These are phyloP conservation scores for Vararia minispora DNA, from an alignment of 768 basidiomycete genomes.

Conservation along the genomic window DNA sequence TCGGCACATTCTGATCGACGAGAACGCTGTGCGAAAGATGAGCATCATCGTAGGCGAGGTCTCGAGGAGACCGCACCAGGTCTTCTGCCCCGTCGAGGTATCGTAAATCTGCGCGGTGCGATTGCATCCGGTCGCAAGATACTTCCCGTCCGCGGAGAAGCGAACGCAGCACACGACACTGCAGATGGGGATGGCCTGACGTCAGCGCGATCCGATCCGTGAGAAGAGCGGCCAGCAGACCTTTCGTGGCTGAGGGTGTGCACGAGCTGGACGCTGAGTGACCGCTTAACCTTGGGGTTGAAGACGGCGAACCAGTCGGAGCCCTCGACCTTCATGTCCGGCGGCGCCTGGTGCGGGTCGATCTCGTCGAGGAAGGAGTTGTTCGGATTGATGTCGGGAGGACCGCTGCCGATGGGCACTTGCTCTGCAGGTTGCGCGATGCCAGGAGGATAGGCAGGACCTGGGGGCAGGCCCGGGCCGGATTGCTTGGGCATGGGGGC, in stretches of 20 bases:
- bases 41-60: background rate
- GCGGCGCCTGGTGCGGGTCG: slow-evolving; percentile 32
- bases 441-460: too few species aligned
- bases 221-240: slow-evolving; percentile 27
- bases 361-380: slow-evolving; percentile 36
- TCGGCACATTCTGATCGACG: slow-evolving; percentile 61
- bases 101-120: slow-evolving; percentile 93
- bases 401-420: too few species aligned
- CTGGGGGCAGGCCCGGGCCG: too few species aligned
- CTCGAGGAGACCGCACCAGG: slow-evolving; percentile 41
- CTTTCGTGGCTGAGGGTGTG: slow-evolving; percentile 90
- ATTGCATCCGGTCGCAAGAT: slow-evolving; percentile 93
- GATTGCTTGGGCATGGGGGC: too few species aligned
- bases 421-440: too few species aligned
- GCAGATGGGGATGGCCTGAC: slow-evolving; percentile 1
- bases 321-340: slow-evolving; percentile 62
- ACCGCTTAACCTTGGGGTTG: slow-evolving; percentile 69
- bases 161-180: slow-evolving; percentile 85
- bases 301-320: slow-evolving; percentile 85
- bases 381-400: slow-evolving; percentile 13
- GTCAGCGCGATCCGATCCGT: background rate
- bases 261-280: slow-evolving; percentile 67
- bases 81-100: slow-evolving; percentile 74
- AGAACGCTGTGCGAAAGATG: slow-evolving; percentile 41
- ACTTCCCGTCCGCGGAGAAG: slow-evolving; percentile 90